Evolutionary conservation across 2,329 filamentous ascomycete genomes (phyloP).

Genomic region (Fonsecaea monophora): DNA sequence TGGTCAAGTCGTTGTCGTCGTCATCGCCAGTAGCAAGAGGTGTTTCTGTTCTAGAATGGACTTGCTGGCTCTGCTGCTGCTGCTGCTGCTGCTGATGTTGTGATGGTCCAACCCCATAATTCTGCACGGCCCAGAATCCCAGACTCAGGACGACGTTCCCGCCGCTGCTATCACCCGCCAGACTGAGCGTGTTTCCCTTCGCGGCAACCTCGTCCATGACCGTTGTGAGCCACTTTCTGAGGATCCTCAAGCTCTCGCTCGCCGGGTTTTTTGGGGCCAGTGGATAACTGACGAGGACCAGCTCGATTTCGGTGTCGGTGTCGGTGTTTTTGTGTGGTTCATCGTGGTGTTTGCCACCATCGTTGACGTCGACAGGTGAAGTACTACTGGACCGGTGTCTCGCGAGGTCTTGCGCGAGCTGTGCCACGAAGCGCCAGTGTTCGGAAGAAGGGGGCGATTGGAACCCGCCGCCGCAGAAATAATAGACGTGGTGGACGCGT

Average conservation of each 20-base stretch:
- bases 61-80: constrained; percentile 44
- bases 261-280: constrained; percentile 62
- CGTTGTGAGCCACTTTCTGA: constrained; percentile 54
- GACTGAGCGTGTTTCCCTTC: constrained; percentile 53
- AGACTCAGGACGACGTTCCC: constrained; percentile 58
- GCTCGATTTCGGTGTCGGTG: constrained; percentile 43
- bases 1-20: not conserved
- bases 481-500: constrained; percentile 53
- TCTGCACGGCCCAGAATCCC: constrained; percentile 36
- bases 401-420: constrained; percentile 53
- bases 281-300: constrained; percentile 61
- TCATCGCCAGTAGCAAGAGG: not conserved
- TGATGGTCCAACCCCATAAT: constrained; percentile 4
- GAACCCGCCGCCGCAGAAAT: constrained; percentile 65
- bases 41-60: not conserved
- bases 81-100: constrained; percentile 36
- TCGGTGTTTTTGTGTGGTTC: not conserved
- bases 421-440: constrained; percentile 61
- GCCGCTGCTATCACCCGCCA: constrained; percentile 64
- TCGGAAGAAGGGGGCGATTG: constrained; percentile 57
- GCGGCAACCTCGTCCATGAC: constrained; percentile 51
- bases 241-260: constrained; percentile 55
- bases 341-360: not conserved
- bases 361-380: not conserved
- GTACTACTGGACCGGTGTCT: not conserved